Percentiles rank a stretch among this genome's conserved stretches.
Conservation (phyloP, 257 asterid species). For the Solanum appendiculatum region DNA sequence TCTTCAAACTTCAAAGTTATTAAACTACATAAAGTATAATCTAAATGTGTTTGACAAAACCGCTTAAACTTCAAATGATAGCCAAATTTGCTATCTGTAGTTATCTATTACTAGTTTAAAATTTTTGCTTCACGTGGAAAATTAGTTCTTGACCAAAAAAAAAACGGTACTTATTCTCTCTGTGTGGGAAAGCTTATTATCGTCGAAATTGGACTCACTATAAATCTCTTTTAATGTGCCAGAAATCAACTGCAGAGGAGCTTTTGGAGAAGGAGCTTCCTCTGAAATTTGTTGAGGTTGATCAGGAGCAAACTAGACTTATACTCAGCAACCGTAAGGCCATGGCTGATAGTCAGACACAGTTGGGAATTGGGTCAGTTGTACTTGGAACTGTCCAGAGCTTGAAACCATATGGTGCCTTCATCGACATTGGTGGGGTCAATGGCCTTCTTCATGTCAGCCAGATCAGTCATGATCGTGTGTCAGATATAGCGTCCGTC, state of each 20-base stretch:
- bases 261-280: slow-evolving; percentile 78
- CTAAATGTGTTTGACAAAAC: neutral
- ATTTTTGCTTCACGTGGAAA: neutral
- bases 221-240: neutral
- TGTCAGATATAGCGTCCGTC: slow-evolving; percentile 73
- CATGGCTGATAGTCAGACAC: slow-evolving; percentile 95
- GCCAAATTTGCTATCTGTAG: neutral
- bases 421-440: slow-evolving; percentile 91
- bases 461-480: slow-evolving; percentile 95
- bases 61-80: neutral
- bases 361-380: slow-evolving; percentile 90
- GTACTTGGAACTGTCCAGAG: slow-evolving; percentile 92
- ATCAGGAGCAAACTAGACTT: slow-evolving; percentile 73
- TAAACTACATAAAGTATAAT: neutral
- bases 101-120: neutral
- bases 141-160: neutral
- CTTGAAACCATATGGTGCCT: slow-evolving; percentile 96
- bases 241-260: slow-evolving; percentile 92
- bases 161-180: neutral
- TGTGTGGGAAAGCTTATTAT: neutral
- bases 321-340: slow-evolving; percentile 95
- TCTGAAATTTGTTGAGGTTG: slow-evolving; percentile 83
- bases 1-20: neutral
- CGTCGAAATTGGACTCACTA: neutral
- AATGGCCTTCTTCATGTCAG: slow-evolving; percentile 93